These are phyloP conservation scores for Dipodascopsis uninucleata DNA, from an alignment of 805 yeast species.

Conservation along the genomic window DNA sequence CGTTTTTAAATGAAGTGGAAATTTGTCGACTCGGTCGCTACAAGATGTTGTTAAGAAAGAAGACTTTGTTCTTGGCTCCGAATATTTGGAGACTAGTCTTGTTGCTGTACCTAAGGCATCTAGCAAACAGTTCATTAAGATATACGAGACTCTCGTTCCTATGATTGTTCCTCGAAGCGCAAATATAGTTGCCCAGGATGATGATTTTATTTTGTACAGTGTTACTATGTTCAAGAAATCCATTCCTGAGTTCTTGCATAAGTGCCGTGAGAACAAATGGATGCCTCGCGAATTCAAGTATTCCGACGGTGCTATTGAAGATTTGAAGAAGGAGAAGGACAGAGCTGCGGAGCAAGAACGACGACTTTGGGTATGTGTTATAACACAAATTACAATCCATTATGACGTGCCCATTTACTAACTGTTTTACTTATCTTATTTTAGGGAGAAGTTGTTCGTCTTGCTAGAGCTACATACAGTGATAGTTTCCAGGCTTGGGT, in stretches of 20 bases:
- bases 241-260: slow-evolving; percentile 61
- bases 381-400: too few species aligned
- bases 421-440: slow-evolving; percentile 26
- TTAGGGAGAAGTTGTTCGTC: slow-evolving; percentile 69
- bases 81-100: slow-evolving; percentile 78
- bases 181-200: slow-evolving; percentile 60
- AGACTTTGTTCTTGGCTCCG: slow-evolving; percentile 81
- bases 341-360: slow-evolving; percentile 71
- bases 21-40: slow-evolving; percentile 81
- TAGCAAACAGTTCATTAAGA: slow-evolving; percentile 52
- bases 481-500: slow-evolving; percentile 85
- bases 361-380: slow-evolving; percentile 41
- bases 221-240: slow-evolving; percentile 84
- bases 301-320: slow-evolving; percentile 69
- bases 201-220: slow-evolving; percentile 67
- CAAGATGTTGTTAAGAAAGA: slow-evolving; percentile 82
- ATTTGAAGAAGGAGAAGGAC: slow-evolving; percentile 74
- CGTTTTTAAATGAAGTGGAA: slow-evolving; percentile 65
- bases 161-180: slow-evolving; percentile 95
- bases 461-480: slow-evolving; percentile 83
- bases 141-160: slow-evolving; percentile 71
- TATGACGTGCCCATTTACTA: background rate
- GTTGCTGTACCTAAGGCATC: slow-evolving; percentile 75
- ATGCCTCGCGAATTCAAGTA: slow-evolving; percentile 89
- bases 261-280: slow-evolving; percentile 81